Evolutionary conservation across 1,284 basidiomycete genomes (phyloP).

Genomic region (Irpex sp.): DNA sequence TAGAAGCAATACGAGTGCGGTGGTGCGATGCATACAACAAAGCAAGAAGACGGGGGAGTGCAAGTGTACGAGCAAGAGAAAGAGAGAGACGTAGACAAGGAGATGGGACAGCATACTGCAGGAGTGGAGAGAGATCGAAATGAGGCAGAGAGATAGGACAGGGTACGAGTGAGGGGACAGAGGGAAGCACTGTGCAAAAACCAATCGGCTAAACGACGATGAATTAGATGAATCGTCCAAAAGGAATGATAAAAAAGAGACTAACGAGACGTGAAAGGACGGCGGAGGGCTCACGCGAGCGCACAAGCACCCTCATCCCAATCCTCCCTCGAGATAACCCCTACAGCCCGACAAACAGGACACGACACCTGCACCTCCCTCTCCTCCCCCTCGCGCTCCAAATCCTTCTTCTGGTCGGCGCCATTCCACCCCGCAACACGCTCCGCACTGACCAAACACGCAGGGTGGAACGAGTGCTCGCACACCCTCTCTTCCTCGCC

Average conservation of each 20-base stretch:
- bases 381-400: conserved; percentile 21
- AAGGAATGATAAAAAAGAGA: neutral
- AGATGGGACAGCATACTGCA: neutral
- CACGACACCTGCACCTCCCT: conserved; percentile 58
- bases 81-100: neutral
- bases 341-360: conserved; percentile 60
- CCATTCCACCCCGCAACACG: conserved; percentile 60
- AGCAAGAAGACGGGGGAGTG: neutral
- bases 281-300: conserved; percentile 10
- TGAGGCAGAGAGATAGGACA: no score
- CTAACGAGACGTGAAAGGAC: no score
- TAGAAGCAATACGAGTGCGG: neutral
- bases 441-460: conserved; percentile 72
- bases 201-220: neutral
- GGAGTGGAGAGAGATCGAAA: neutral
- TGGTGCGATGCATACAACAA: neutral
- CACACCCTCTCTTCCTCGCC: conserved; percentile 36
- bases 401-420: conserved; percentile 34
- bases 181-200: no score
- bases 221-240: neutral
- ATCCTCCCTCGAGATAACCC: conserved; percentile 50
- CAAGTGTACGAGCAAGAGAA: neutral
- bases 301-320: conserved; percentile 54
- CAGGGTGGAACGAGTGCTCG: conserved; percentile 62
- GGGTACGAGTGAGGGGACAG: no score